Evolutionary conservation across 306 rosid species (phyloP), one percentile per base, ranked within the genome.

Genomic region (Cotoneaster glaucophyllus): DNA sequence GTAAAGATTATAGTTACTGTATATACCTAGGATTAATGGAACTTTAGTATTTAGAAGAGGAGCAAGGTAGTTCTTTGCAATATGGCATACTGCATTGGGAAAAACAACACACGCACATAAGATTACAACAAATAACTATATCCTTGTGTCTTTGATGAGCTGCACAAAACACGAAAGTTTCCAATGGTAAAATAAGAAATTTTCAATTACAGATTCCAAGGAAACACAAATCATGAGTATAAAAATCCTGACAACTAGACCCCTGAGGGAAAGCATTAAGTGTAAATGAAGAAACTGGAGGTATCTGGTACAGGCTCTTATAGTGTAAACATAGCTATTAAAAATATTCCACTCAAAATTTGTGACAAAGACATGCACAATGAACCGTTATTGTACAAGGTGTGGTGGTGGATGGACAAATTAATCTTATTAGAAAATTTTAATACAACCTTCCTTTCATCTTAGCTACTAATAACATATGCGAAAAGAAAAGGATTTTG

Each of bases 1-100:
- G 67, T 43, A 62, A 65, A 74, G 45, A 67, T 21, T 5, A 39
- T 64, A 63, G 74, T 68, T 26, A 37, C 56, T 70, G 10, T 37
- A 37, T 79, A 87, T 91, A 91, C 98, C 98, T 80, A 94, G 86
- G 82, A 94, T 94, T 80, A 94, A 76, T 64, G 98, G 98, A 86
- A 94, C 95, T 83, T 92, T 94, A 64, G 83, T 70, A 61, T 90
- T 78, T 86, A 94, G 90, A 64, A 78, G 71, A 84, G 83, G 95
- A 82, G 90, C 85, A 13, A 92, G 79, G 91, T 85, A 94, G 88
- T 94, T 92, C 96, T 94, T 94, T 80, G 78, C 89, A 83, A 92
- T 92, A 84, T 88, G 96, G 76, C 95, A 88, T 2, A 83, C 98
- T 87, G 92, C 93, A 82, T 64, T 75, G 15, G 14, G 31, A 13